Conservation (phyloP, 108 stramenopile genomes). For the Fragilariopsis cylindrus region DNA sequence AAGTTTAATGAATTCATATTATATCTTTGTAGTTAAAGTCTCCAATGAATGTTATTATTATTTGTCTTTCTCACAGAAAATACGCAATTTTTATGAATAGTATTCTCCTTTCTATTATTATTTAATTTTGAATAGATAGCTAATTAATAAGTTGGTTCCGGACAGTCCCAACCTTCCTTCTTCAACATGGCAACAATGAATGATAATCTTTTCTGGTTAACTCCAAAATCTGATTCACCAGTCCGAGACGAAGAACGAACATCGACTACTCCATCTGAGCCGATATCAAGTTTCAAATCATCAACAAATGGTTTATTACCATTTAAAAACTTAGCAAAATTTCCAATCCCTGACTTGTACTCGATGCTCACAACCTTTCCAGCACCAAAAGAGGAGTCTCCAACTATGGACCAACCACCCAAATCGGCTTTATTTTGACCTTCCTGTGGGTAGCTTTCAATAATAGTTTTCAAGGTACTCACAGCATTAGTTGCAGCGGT, state of each 20-base stretch:
- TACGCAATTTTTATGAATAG: too few relatives aligned
- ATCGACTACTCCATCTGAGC: slow-evolving; percentile 50
- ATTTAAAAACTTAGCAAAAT: slow-evolving; percentile 85
- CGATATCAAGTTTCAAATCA: slow-evolving; percentile 70
- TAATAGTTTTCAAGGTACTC: slow-evolving; percentile 46
- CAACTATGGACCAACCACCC: slow-evolving; percentile 69
- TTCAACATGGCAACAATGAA: slow-evolving; percentile 22
- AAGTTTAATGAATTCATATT: too few relatives aligned
- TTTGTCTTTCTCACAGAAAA: too few relatives aligned
- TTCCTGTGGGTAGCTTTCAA: slow-evolving; percentile 68
- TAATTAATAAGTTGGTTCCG: slow-evolving; percentile 35
- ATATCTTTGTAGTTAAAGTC: too few relatives aligned
- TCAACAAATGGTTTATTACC: slow-evolving; percentile 88
- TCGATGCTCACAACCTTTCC: slow-evolving; percentile 55
- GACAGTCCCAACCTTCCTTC: slow-evolving; percentile 36
- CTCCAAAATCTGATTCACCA: slow-evolving; percentile 86
- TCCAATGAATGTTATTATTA: too few relatives aligned
- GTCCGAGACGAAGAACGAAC: slow-evolving; percentile 65
- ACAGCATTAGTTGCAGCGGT: slow-evolving; percentile 41
- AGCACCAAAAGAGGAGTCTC: slow-evolving; percentile 44
- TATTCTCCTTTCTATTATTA: too few relatives aligned
- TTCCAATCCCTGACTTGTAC: slow-evolving; percentile 74
- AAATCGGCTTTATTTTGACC: slow-evolving; percentile 69
- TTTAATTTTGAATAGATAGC: too few relatives aligned
- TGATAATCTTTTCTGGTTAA: slow-evolving; percentile 70